Percentiles rank a stretch among this genome's conserved stretches.
These are phyloP conservation scores for Microthyrium microscopicum DNA, from an alignment of 2,329 filamentous ascomycete species.

Conservation along the genomic window DNA sequence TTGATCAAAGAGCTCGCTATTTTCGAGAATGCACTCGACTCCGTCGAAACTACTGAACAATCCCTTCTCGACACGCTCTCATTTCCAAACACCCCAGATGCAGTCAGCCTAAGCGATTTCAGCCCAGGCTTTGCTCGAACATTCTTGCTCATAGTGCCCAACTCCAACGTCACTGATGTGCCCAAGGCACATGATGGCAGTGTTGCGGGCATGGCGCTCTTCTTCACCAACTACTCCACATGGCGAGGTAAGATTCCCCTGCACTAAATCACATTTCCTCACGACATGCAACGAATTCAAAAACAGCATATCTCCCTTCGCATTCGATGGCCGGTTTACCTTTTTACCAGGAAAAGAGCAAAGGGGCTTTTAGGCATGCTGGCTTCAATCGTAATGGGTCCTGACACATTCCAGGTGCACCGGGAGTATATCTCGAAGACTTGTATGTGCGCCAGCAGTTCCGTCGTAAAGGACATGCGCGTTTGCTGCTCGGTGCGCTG, in stretches of 20 bases:
- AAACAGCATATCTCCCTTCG: too few species aligned
- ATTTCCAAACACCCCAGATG: slow-evolving; percentile 39
- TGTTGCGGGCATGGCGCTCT: slow-evolving; percentile 66
- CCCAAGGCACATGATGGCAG: too few species aligned
- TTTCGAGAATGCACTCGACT: slow-evolving; percentile 64
- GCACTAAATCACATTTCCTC: too few species aligned
- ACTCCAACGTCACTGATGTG: too few species aligned
- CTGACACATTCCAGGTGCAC: too few species aligned
- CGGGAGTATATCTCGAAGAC: slow-evolving; percentile 88
- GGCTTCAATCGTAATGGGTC: too few species aligned
- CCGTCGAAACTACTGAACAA: slow-evolving; percentile 63
- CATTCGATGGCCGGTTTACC: too few species aligned
- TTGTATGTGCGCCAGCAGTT: slow-evolving; percentile 61
- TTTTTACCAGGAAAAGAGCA: too few species aligned
- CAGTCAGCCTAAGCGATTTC: neutral
- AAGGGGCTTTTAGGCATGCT: too few species aligned
- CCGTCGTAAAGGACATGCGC: slow-evolving; percentile 65
- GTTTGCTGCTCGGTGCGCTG: slow-evolving; percentile 53
- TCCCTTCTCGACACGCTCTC: slow-evolving; percentile 60
- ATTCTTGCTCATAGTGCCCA: slow-evolving; percentile 43
- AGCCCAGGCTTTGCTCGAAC: slow-evolving; percentile 53
- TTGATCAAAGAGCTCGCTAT: slow-evolving; percentile 74
- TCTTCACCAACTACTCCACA: slow-evolving; percentile 91
- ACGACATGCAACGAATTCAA: too few species aligned
- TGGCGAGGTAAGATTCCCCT: too few species aligned